Evolutionary conservation across 176 grass and related monocot species (phyloP), one percentile per base, ranked within the genome.

Genomic region (Oryza meridionalis): DNA sequence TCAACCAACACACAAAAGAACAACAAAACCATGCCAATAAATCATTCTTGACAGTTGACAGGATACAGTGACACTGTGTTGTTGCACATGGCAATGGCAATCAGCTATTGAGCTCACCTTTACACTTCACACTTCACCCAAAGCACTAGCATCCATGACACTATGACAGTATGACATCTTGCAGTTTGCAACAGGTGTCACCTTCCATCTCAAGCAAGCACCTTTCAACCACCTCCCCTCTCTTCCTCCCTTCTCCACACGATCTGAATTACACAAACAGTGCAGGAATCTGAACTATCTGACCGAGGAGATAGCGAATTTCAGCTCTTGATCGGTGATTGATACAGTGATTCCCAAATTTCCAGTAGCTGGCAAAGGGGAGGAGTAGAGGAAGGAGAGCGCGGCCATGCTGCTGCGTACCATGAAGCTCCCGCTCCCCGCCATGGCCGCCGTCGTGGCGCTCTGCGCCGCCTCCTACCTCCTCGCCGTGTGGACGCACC

Each of bases 391-490:
- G 26, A 53, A 55, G 19, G 50, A 33, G 31, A n/a, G 73, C 17
- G 50, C 21, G 16, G 75, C 75, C 76, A 77, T 77, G 76, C 35
- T 27, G 27, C 35, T 27, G 27, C 2, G 19, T 5, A 24, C 29
- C 75, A 7, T 65, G 35, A 77, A 77, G 55, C 58, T 64, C 3
- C 53, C 58, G 6, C n/a, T 81, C 19, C 78, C n/a, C 51, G 12
- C 68, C 51, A 35, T 72, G n/a, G 65, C 61, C 72, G 63, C 65
- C 47, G 65, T 77, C 61, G 59, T 42, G 2, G 62, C 46, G 16
- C 73, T 77, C 47, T 77, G 58, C 73, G 62, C 29, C 73, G 58
- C 71, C n/a, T 35, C 82, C 24, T 79, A 74, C 17, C 87, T 89
- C 59, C 63, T 79, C 76, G 61, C 75, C 55, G 40, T 19, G n/a